A percentile compares a stretch with the other conserved stretches of the same genome.
These are phyloP conservation scores for Gossypium bickii DNA, from an alignment of 345 rosid genomes.

Conservation along the genomic window DNA sequence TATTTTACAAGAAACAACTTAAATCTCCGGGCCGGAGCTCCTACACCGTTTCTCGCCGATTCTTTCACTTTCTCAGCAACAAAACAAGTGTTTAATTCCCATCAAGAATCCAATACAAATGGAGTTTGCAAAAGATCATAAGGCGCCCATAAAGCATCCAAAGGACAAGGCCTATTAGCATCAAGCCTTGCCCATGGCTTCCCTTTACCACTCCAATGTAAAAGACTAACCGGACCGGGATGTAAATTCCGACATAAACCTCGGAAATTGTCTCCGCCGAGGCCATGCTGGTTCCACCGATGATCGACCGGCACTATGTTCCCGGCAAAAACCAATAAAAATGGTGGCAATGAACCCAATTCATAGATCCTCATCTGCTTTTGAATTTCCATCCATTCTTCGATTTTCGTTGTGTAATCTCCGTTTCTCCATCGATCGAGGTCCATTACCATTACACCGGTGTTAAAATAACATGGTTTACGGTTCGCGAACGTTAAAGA, in stretches of 20 bases:
- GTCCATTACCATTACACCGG: slow-evolving; percentile 88
- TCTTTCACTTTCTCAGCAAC: not conserved
- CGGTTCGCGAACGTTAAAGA: slow-evolving; percentile 59
- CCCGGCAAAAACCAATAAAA: slow-evolving; percentile 68
- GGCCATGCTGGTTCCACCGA: slow-evolving; percentile 78
- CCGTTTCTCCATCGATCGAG: slow-evolving; percentile 76
- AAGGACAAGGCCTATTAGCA: slow-evolving; percentile 56
- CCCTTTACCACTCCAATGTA: slow-evolving; percentile 75
- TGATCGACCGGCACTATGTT: slow-evolving; percentile 67
- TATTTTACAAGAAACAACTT: slow-evolving; percentile 11
- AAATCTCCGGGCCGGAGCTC: not conserved
- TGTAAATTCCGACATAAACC: slow-evolving; percentile 56
- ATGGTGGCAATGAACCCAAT: slow-evolving; percentile 43
- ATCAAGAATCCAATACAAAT: slow-evolving; percentile 44
- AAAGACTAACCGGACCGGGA: slow-evolving; percentile 58
- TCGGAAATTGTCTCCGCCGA: slow-evolving; percentile 56
- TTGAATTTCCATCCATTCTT: slow-evolving; percentile 89
- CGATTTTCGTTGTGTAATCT: slow-evolving; percentile 61
- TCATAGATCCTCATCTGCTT: slow-evolving; percentile 57
- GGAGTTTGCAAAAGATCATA: slow-evolving; percentile 60
- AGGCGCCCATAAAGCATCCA: slow-evolving; percentile 62
- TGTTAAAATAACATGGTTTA: slow-evolving; percentile 12
- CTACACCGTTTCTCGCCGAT: not conserved
- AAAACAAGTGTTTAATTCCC: not conserved
- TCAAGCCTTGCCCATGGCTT: slow-evolving; percentile 70